Percentiles rank a stretch among this genome's conserved stretches.
phyloP scores from a whole-genome alignment of 768 basidiomycete genomes.

The Rhodotorula kratochvilovae region DNA sequence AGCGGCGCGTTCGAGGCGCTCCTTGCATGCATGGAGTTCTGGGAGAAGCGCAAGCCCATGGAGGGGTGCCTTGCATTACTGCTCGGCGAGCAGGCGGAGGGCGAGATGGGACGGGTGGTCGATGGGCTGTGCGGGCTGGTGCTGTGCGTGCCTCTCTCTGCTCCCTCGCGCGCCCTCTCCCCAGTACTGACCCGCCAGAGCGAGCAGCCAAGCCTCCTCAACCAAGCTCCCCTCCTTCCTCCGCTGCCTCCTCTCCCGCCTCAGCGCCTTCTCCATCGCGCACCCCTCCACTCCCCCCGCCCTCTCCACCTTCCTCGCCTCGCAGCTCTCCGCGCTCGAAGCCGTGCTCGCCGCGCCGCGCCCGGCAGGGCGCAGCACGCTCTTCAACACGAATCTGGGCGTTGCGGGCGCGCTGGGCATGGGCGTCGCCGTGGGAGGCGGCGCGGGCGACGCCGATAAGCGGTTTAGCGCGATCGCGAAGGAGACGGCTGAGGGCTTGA shows the following conservation, averaged over 20 bases:
- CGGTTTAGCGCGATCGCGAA: constrained; percentile 19
- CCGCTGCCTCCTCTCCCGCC: not conserved
- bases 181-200: fast-evolving
- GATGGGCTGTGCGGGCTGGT: constrained; percentile 23
- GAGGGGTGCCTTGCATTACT: constrained; percentile 5
- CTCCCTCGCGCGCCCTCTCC: no score
- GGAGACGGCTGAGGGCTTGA: constrained; percentile 23
- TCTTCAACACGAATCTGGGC: constrained; percentile 25
- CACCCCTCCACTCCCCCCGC: not conserved
- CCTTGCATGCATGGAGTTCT: constrained; percentile 10
- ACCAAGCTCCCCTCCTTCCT: constrained; percentile 25
- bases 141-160: constrained; percentile 4
- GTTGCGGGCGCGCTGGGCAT: not conserved
- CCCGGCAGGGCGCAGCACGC: constrained; percentile 1
- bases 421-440: not conserved
- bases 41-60: constrained; percentile 28
- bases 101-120: not conserved
- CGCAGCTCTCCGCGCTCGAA: not conserved
- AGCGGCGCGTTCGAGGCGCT: constrained; percentile 16
- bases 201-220: constrained; percentile 25
- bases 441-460: constrained; percentile 2
- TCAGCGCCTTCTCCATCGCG: not conserved
- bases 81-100: not conserved
- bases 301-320: not conserved
- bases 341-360: constrained; percentile 10